These are phyloP conservation scores for Rhizophagus clarus DNA, from an alignment of 192 early-diverging fungal species.

Conservation along the genomic window DNA sequence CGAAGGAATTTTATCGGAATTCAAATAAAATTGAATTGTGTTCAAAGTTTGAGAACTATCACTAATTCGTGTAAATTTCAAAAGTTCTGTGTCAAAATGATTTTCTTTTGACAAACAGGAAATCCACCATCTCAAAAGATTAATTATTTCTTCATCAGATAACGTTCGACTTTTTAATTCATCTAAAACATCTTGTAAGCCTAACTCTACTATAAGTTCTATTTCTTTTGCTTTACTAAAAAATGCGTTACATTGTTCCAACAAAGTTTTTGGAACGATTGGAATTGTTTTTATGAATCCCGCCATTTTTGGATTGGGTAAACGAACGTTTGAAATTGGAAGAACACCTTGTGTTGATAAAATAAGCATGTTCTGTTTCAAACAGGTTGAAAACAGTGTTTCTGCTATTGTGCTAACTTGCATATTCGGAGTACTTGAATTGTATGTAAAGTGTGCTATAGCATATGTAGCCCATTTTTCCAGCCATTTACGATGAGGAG, in stretches of 20 bases:
- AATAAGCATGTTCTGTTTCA: slow-evolving; percentile 52
- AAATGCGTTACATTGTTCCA: slow-evolving; percentile 55
- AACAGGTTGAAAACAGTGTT: slow-evolving; percentile 58
- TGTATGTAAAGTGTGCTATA: slow-evolving; percentile 65
- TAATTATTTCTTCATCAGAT: slow-evolving; percentile 58
- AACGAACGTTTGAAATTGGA: slow-evolving; percentile 51
- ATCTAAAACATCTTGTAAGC: slow-evolving; percentile 63
- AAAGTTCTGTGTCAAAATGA: slow-evolving; percentile 46
- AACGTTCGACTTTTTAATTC: slow-evolving; percentile 66
- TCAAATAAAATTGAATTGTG: slow-evolving; percentile 59
- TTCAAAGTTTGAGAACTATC: slow-evolving; percentile 48
- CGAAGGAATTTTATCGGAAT: slow-evolving; percentile 32
- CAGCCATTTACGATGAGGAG: too few species aligned
- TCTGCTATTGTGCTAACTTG: slow-evolving; percentile 65
- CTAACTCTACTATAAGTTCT: slow-evolving; percentile 46
- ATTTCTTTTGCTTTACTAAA: slow-evolving; percentile 51
- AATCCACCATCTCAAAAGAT: slow-evolving; percentile 79
- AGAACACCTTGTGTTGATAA: slow-evolving; percentile 70
- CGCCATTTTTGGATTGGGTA: slow-evolving; percentile 61
- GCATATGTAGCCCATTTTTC: slow-evolving; percentile 69
- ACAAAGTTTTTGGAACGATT: slow-evolving; percentile 51
- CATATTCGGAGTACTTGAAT: slow-evolving; percentile 67
- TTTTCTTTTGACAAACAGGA: slow-evolving; percentile 41
- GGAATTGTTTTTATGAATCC: slow-evolving; percentile 69
- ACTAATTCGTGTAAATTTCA: slow-evolving; percentile 51